Evolutionary conservation across 345 rosid species (phyloP), one percentile per base, ranked within the genome.

Genomic region (Geranium rotundifolium): DNA sequence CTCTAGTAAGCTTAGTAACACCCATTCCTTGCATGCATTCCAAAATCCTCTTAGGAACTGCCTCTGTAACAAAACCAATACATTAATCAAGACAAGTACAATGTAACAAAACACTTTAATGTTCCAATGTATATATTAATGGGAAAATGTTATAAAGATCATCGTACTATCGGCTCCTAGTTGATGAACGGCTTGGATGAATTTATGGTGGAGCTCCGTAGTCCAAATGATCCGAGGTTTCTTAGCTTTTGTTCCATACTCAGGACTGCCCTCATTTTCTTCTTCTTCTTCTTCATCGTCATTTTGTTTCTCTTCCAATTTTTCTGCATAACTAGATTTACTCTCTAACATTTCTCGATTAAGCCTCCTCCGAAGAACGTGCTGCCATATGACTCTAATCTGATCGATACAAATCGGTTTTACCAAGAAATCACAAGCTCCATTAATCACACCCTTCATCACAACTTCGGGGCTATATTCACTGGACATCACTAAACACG

Each of bases 11-110:
- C 29, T 20, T 57, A 18, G 55, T 55, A 23, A 60, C 67, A 56
- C 72, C 69, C 82, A 75, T 79, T 57, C 20, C 55, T 39, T 61
- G 66, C 82, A 79, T 64, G 18, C 65, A 56, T 34, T 79, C 77
- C 77, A 79, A 63, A 29, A 79, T 79, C 60, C 70, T 75, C 73
- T 64, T 70, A 1, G 82, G 82, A 70, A 75, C 77, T 54, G 70
- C 77, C 46, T 64, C 82, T 74, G 76, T 65, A 72, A 41, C 50
- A 41, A 6, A 41, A 41, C 50, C 37, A 31, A 31, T 41, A 5
- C 15, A 3, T 19, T 16, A 23, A n/a, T 30, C 64, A 18, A 41
- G 19, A 15, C 2, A 12, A 60, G 6, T 19, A 60, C 39, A 1
- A 16, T 2, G 10, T 7, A 29, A 3, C 54, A 19, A 61, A 29